A percentile compares a stretch with the other conserved stretches of the same genome.
Conservation (phyloP, 805 yeast species). For the Nakazawaea wickerhamii region DNA sequence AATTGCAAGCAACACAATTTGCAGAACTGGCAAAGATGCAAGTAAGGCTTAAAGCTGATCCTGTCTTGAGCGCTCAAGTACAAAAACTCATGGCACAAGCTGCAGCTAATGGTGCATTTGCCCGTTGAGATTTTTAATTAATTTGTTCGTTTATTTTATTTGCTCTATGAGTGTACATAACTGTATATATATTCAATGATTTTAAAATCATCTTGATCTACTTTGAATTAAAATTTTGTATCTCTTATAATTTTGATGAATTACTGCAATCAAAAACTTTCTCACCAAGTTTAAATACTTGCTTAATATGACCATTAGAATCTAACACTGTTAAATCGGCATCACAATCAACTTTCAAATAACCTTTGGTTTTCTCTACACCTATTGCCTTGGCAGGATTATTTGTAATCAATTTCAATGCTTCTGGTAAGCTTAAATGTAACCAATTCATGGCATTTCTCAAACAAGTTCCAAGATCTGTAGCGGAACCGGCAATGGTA, state of each 20-base stretch:
- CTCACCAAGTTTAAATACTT: constrained; percentile 47
- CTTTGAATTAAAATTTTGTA: neutral
- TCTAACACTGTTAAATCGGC: constrained; percentile 50
- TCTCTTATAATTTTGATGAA: neutral
- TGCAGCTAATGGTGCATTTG: constrained; percentile 28
- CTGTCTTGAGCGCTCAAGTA: constrained; percentile 56
- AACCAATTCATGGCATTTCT: constrained; percentile 49
- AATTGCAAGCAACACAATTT: constrained; percentile 83
- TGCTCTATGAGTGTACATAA: neutral
- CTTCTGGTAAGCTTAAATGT: constrained; percentile 40
- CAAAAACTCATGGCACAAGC: constrained; percentile 41
- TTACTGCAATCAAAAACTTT: constrained; percentile 18
- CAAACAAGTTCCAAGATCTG: constrained; percentile 45
- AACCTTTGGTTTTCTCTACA: constrained; percentile 40
- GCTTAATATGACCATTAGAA: constrained; percentile 35
- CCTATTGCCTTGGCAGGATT: constrained; percentile 48
- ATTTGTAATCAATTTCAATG: constrained; percentile 51
- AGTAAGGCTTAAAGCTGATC: constrained; percentile 67
- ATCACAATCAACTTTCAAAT: constrained; percentile 45
- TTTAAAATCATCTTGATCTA: neutral
- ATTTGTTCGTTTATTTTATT: too few relatives aligned
- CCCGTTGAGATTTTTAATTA: neutral
- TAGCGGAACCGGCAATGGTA: constrained; percentile 60
- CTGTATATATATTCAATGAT: constrained; percentile 6
- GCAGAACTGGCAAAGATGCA: constrained; percentile 94